These are phyloP conservation scores for Gossypium longicalyx DNA, from an alignment of 345 rosid species.

Conservation along the genomic window DNA sequence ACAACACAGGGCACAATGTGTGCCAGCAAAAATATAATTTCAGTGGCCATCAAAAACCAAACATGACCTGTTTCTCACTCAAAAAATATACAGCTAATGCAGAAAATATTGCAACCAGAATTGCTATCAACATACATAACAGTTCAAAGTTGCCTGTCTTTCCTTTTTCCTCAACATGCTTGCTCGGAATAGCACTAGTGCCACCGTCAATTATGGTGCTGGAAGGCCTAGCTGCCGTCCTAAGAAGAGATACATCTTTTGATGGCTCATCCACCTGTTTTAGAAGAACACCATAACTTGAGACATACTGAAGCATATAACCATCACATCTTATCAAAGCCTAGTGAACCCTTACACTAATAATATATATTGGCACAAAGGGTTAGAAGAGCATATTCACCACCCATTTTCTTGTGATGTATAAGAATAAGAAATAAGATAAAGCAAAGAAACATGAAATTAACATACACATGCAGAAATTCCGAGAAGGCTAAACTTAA, in stretches of 20 bases:
- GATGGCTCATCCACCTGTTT: conserved; percentile 34
- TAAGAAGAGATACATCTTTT: not conserved
- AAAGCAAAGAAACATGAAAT: too few relatives aligned
- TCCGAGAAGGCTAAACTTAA: not conserved
- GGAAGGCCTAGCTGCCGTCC: conserved; percentile 13
- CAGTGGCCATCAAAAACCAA: conserved; percentile 15
- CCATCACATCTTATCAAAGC: not conserved
- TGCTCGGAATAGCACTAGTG: conserved; percentile 7
- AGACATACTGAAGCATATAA: not conserved
- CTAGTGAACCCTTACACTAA: not conserved
- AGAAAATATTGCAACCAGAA: conserved; percentile 27
- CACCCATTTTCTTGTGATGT: too few relatives aligned
- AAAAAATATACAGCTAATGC: conserved; percentile 12
- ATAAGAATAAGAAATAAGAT: not conserved
- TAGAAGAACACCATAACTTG: not conserved
- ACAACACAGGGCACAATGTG: conserved; percentile 1
- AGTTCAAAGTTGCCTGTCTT: conserved; percentile 1
- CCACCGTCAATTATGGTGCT: not conserved
- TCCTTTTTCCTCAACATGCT: not conserved
- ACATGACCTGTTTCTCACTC: conserved; percentile 11
- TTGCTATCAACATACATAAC: conserved; percentile 1
- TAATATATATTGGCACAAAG: not conserved
- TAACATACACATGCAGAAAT: not conserved
- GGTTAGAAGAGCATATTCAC: too few relatives aligned
- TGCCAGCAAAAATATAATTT: conserved; percentile 8